Percentiles rank a stretch among this genome's conserved stretches.
phyloP scores from a whole-genome alignment of 352 stramenopile species.

The Globisporangium canariense region DNA sequence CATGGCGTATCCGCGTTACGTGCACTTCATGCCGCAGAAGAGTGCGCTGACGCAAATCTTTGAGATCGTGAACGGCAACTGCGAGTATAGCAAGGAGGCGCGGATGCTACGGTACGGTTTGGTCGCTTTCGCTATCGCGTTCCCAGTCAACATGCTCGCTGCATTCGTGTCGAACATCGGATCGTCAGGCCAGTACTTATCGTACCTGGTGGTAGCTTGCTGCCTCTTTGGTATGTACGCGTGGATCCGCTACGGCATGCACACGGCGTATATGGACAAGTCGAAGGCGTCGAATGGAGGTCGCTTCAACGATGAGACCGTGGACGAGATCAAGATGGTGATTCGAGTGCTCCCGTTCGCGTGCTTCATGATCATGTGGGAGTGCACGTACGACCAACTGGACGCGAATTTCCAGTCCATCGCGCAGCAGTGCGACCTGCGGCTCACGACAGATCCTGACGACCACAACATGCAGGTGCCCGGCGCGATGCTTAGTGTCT shows the following conservation, averaged over 20 bases:
- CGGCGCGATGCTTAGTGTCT: slow-evolving; percentile 77
- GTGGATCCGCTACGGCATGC: slow-evolving; percentile 83
- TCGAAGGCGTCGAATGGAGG: slow-evolving; percentile 79
- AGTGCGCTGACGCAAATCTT: slow-evolving; percentile 73
- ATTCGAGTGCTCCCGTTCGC: slow-evolving; percentile 82
- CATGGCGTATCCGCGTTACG: slow-evolving; percentile 54
- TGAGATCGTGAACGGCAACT: slow-evolving; percentile 75
- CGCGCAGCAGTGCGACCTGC: slow-evolving; percentile 79
- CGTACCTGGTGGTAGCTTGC: slow-evolving; percentile 62
- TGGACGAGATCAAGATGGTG: slow-evolving; percentile 86
- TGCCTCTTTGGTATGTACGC: slow-evolving; percentile 78
- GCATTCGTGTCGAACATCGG: slow-evolving; percentile 61
- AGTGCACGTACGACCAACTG: slow-evolving; percentile 83
- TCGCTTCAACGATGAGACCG: slow-evolving; percentile 75
- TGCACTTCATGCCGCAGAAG: slow-evolving; percentile 72
- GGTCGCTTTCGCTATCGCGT: slow-evolving; percentile 57
- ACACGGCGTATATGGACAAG: slow-evolving; percentile 81
- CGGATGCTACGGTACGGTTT: slow-evolving; percentile 79
- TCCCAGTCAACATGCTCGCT: slow-evolving; percentile 71
- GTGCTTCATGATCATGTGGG: slow-evolving; percentile 89
- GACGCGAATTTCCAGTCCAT: slow-evolving; percentile 89
- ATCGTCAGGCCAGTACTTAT: slow-evolving; percentile 62
- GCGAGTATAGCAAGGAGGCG: slow-evolving; percentile 68
- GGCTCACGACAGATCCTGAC: slow-evolving; percentile 39
- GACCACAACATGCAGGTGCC: slow-evolving; percentile 49